phyloP scores from a whole-genome alignment of 78 protist genomes.

The Polysphondylium violaceum region DNA sequence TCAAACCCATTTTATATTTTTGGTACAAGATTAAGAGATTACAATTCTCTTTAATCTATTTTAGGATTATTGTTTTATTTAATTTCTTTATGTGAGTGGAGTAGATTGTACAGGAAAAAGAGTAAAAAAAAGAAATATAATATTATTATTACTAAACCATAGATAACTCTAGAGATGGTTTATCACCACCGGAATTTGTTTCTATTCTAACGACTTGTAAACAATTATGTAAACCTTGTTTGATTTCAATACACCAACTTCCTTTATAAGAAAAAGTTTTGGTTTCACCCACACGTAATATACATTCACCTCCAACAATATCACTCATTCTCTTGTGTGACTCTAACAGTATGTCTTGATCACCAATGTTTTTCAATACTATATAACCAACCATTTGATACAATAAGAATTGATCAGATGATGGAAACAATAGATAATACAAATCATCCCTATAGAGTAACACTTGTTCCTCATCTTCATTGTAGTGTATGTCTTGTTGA shows the following conservation, averaged over 20 bases:
- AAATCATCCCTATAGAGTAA: not conserved
- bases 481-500: constrained; percentile 12
- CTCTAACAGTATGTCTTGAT: not conserved
- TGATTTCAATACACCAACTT: constrained; percentile 39
- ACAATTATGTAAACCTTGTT: constrained; percentile 1
- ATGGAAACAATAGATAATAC: constrained; percentile 33
- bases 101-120: too few species aligned
- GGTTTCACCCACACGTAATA: constrained; percentile 22
- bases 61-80: too few species aligned
- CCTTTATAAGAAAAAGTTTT: constrained; percentile 59
- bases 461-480: constrained; percentile 28
- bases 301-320: constrained; percentile 21
- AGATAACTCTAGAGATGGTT: constrained; percentile 25
- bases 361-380: constrained; percentile 37
- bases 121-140: too few species aligned
- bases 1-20: too few species aligned
- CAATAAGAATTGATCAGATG: constrained; percentile 66
- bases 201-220: constrained; percentile 38
- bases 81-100: too few species aligned
- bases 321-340: constrained; percentile 69
- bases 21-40: too few species aligned
- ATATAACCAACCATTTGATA: constrained; percentile 34
- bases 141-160: constrained; percentile 6
- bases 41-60: too few species aligned
- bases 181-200: constrained; percentile 55